phyloP scores from a whole-genome alignment of 1,139 yeast species.

The Geotrichum carabidarum region DNA sequence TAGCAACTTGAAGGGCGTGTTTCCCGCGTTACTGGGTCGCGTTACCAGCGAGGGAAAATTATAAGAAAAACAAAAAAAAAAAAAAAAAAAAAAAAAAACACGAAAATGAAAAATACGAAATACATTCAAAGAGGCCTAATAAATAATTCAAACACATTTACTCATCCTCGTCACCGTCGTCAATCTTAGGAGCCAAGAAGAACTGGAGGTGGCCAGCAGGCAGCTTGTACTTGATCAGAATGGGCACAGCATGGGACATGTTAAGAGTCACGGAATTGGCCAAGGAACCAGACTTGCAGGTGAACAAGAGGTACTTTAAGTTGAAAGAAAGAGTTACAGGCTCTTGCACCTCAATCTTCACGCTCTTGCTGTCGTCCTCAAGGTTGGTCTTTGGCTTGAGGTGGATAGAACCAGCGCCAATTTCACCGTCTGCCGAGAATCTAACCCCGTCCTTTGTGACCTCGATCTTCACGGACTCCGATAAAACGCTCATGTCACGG shows the following conservation, averaged over 20 bases:
- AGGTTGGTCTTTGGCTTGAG: slow-evolving; percentile 79
- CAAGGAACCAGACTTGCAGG: slow-evolving; percentile 83
- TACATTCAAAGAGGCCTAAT: not conserved
- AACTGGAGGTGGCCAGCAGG: slow-evolving; percentile 92
- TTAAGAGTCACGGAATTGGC: slow-evolving; percentile 73
- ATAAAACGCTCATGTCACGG: slow-evolving; percentile 77
- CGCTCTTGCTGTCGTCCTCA: slow-evolving; percentile 71
- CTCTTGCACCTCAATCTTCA: slow-evolving; percentile 71
- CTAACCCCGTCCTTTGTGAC: slow-evolving; percentile 92
- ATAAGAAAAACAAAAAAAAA: not conserved
- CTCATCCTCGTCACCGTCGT: slow-evolving; percentile 54
- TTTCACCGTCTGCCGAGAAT: slow-evolving; percentile 86
- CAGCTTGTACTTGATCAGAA: slow-evolving; percentile 85
- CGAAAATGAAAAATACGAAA: not conserved
- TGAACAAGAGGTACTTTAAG: slow-evolving; percentile 81
- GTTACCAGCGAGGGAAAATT: not conserved
- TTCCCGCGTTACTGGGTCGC: not conserved
- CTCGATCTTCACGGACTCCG: slow-evolving; percentile 79
- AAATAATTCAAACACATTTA: not conserved
- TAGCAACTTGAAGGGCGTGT: not conserved
- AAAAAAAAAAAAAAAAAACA: not conserved
- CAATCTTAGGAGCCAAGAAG: slow-evolving; percentile 96
- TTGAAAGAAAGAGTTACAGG: slow-evolving; percentile 91
- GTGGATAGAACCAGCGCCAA: slow-evolving; percentile 82
- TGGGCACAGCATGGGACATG: slow-evolving; percentile 89